Conservation (phyloP, 352 stramenopile species). For the Phytophthora cryptogea region DNA sequence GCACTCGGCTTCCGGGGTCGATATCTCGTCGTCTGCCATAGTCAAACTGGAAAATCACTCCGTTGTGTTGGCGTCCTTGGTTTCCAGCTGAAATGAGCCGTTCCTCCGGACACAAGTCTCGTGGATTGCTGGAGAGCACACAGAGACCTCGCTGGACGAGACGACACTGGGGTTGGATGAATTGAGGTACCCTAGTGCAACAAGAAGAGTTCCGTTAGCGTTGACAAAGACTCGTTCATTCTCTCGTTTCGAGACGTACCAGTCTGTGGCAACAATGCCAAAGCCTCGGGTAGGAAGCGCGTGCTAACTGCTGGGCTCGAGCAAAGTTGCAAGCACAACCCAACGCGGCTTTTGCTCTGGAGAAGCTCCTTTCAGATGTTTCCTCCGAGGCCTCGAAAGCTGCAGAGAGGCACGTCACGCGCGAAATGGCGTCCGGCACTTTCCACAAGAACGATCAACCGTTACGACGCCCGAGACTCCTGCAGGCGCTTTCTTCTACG, state of each 20-base stretch:
- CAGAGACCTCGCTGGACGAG: conserved; percentile 7
- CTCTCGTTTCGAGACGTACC: conserved; percentile 16
- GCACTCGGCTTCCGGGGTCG: conserved; percentile 35
- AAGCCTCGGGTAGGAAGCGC: conserved; percentile 24
- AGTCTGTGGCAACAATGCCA: conserved; percentile 30
- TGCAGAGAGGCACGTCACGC: not conserved
- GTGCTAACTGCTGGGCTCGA: not conserved
- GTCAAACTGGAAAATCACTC: conserved; percentile 1
- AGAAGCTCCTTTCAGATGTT: conserved; percentile 35
- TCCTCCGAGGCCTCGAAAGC: conserved; percentile 1
- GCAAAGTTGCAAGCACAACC: no score
- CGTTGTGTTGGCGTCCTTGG: not conserved
- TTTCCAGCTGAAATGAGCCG: not conserved
- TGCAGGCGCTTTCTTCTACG: conserved; percentile 34
- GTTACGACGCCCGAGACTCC: conserved; percentile 34
- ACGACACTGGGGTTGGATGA: not conserved
- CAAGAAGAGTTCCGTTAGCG: not conserved
- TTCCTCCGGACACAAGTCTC: conserved; percentile 6
- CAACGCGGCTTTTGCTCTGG: conserved; percentile 23
- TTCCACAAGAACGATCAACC: conserved; percentile 28
- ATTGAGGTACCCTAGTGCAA: conserved; percentile 28
- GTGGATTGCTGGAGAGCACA: conserved; percentile 7
- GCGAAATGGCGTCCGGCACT: conserved; percentile 25
- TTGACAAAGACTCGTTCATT: not conserved
- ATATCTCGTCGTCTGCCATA: conserved; percentile 21